Evolutionary conservation across 306 rosid species (phyloP).

Genomic region (Argentina anserina): DNA sequence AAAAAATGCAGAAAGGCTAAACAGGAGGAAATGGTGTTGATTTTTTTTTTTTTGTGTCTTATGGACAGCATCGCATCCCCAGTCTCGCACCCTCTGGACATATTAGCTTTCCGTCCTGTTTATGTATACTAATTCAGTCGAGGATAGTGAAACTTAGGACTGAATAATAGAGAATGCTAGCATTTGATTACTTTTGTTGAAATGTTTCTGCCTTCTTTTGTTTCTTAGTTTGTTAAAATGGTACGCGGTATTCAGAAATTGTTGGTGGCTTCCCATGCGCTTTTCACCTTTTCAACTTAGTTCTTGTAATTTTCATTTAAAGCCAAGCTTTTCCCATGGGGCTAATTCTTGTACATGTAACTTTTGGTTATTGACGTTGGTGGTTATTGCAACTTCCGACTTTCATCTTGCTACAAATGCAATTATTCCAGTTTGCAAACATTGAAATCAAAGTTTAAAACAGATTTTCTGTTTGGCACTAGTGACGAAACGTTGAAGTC

Average conservation of each 20-base stretch:
- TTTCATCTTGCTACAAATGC: neutral
- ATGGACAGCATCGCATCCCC: too few relatives aligned
- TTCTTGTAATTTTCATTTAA: neutral
- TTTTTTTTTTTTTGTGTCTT: too few relatives aligned
- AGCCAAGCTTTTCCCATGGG: neutral
- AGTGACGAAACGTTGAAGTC: neutral
- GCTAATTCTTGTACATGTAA: neutral
- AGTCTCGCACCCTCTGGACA: conserved; percentile 12
- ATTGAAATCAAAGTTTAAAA: too few relatives aligned
- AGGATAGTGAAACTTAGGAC: conserved; percentile 22
- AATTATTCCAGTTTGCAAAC: neutral
- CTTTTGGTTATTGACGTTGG: neutral
- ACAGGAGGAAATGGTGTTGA: conserved; percentile 21
- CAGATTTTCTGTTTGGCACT: neutral
- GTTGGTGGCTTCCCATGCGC: neutral
- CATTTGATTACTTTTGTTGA: neutral
- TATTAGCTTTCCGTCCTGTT: neutral
- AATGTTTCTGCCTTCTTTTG: conserved; percentile 1
- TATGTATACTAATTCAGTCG: conserved; percentile 27
- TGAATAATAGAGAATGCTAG: neutral
- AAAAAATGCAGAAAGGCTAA: conserved; percentile 62
- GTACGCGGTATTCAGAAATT: neutral
- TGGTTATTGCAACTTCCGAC: neutral
- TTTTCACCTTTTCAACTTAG: neutral
- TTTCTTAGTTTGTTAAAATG: neutral